These are phyloP conservation scores for Clitocybe nebularis DNA, from an alignment of 1,284 basidiomycete genomes.

Conservation along the genomic window DNA sequence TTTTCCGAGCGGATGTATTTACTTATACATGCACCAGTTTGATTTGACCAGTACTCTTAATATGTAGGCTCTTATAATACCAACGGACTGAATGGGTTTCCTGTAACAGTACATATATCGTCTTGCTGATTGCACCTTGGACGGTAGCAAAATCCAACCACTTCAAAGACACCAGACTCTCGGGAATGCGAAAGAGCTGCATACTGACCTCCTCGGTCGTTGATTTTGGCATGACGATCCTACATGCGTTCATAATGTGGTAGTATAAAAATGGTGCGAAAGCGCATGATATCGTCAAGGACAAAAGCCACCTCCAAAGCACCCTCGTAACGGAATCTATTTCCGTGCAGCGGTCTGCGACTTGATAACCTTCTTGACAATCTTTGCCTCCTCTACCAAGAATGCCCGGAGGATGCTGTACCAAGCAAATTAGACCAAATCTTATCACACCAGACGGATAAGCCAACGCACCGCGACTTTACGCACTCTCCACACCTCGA, in stretches of 20 bases:
- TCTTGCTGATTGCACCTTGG: no score
- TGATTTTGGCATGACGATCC: slow-evolving; percentile 16
- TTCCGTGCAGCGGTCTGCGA: slow-evolving; percentile 48
- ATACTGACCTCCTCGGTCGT: slow-evolving; percentile 17
- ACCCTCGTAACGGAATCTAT: slow-evolving; percentile 24
- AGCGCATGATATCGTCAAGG: slow-evolving; percentile 9
- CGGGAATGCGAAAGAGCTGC: not conserved
- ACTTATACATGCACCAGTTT: no score
- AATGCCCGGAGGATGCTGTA: slow-evolving; percentile 94
- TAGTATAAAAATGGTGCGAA: slow-evolving; percentile 8
- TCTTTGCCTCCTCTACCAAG: slow-evolving; percentile 99
- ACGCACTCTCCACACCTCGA: slow-evolving; percentile 93
- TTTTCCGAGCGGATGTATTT: no score
- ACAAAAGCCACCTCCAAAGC: slow-evolving; percentile 7
- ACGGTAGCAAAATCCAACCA: no score
- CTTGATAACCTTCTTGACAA: slow-evolving; percentile 99
- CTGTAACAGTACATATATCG: no score
- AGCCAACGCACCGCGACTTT: slow-evolving; percentile 72
- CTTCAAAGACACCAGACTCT: no score
- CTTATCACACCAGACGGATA: slow-evolving; percentile 1
- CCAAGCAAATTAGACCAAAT: not conserved
- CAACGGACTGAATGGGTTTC: not conserved
- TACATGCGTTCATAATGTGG: slow-evolving; percentile 16
- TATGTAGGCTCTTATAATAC: not conserved
- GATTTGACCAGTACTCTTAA: not conserved